Conservation (phyloP, 2,329 filamentous ascomycete species). For the Neofusicoccum cordaticola region DNA sequence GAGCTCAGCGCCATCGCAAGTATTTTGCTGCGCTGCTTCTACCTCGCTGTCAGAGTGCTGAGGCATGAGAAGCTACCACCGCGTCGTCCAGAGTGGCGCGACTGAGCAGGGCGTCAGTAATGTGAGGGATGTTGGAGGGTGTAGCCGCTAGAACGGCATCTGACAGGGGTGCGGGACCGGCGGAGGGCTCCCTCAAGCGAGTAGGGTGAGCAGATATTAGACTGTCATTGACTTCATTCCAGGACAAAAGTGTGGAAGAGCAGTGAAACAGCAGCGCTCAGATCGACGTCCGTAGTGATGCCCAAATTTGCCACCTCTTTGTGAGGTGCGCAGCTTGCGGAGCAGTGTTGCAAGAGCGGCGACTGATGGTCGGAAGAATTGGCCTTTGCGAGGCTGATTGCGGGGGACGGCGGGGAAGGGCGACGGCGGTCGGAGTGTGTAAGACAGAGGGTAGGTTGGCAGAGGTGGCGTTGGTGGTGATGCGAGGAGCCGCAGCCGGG, state of each 20-base stretch:
- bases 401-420: not conserved
- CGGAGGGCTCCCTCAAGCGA: constrained; percentile 1
- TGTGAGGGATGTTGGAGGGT: not conserved
- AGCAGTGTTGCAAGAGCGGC: not conserved
- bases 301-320: constrained; percentile 3
- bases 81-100: constrained; percentile 1
- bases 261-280: not conserved
- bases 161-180: constrained; percentile 11
- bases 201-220: not conserved
- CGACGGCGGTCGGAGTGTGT: not conserved
- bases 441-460: not conserved
- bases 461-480: constrained; percentile 1
- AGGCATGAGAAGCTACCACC: constrained; percentile 13
- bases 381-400: not conserved
- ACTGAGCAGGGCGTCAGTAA: constrained; percentile 4
- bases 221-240: constrained; percentile 1
- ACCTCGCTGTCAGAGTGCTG: constrained; percentile 8
- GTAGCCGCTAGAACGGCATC: constrained; percentile 12
- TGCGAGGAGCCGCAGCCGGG: constrained; percentile 12
- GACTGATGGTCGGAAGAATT: not conserved
- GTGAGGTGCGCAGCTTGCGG: not conserved
- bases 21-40: not conserved
- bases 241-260: not conserved
- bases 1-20: not conserved
- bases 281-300: not conserved